Conservation (phyloP, 495 filamentous ascomycete genomes). For the Cercophora scortea region DNA sequence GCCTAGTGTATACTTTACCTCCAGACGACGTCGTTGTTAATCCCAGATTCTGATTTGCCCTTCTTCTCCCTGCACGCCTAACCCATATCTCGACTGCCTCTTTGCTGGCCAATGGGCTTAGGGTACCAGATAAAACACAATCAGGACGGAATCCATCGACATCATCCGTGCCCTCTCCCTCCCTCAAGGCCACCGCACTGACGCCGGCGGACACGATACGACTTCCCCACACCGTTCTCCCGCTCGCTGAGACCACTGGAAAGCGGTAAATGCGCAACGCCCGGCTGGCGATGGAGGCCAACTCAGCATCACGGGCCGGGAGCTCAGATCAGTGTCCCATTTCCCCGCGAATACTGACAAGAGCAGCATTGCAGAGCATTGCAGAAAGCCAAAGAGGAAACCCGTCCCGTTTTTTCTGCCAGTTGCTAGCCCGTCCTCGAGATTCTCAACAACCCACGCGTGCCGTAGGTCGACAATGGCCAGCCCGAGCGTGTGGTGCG, state of each 20-base stretch:
- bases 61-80: too few species aligned
- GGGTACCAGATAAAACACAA: too few species aligned
- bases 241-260: not conserved
- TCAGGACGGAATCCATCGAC: too few species aligned
- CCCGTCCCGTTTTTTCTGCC: not conserved
- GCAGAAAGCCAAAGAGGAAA: not conserved
- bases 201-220: not conserved
- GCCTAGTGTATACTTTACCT: too few species aligned
- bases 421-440: too few species aligned
- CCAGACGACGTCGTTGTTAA: too few species aligned
- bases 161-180: too few species aligned
- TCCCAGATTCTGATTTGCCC: too few species aligned
- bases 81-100: too few species aligned
- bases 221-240: not conserved
- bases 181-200: conserved; percentile 2
- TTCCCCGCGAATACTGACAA: not conserved
- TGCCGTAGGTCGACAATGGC: not conserved
- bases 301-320: not conserved
- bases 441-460: too few species aligned
- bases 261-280: not conserved
- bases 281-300: not conserved
- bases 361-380: not conserved
- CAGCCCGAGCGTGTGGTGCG: not conserved
- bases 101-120: too few species aligned
- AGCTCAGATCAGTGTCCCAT: not conserved